Conservation (phyloP, 2,329 filamentous ascomycete species). For the Cytospora chrysosperma region DNA sequence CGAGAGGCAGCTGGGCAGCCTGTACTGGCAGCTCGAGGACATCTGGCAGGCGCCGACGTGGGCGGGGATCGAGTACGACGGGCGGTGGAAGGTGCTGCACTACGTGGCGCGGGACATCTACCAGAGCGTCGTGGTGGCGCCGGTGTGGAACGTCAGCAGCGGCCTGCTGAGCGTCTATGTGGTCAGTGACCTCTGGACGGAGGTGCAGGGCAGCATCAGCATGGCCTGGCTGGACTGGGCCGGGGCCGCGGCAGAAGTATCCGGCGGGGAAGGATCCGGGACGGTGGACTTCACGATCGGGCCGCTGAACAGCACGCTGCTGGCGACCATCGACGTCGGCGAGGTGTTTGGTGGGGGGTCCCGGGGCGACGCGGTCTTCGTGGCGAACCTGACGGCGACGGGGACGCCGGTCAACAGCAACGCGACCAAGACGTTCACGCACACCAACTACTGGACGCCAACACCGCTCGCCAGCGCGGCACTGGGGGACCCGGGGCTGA, state of each 20-base stretch:
- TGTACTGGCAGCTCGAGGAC: conserved; percentile 68
- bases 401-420: conserved; percentile 48
- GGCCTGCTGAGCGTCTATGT: conserved; percentile 53
- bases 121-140: conserved; percentile 56
- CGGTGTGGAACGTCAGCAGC: conserved; percentile 51
- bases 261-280: conserved; percentile 31
- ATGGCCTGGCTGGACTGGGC: conserved; percentile 52
- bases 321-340: conserved; percentile 23
- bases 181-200: conserved; percentile 56
- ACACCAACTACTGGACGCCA: conserved; percentile 51
- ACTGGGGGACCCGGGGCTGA: conserved; percentile 49
- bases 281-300: conserved; percentile 44
- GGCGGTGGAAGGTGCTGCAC: conserved; percentile 62
- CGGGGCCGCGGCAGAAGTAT: conserved; percentile 40
- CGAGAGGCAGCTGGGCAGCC: conserved; percentile 56
- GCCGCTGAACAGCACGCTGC: conserved; percentile 50
- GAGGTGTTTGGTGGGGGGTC: conserved; percentile 6
- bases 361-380: conserved; percentile 37
- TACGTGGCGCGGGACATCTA: conserved; percentile 59
- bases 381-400: conserved; percentile 39
- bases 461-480: conserved; percentile 44
- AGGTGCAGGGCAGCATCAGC: conserved; percentile 44
- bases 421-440: conserved; percentile 41
- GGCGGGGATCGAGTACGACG: conserved; percentile 62
- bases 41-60: conserved; percentile 65